A percentile compares a stretch with the other conserved stretches of the same genome.
phyloP scores from a whole-genome alignment of 257 asterid species.

The Solanum neorickii region DNA sequence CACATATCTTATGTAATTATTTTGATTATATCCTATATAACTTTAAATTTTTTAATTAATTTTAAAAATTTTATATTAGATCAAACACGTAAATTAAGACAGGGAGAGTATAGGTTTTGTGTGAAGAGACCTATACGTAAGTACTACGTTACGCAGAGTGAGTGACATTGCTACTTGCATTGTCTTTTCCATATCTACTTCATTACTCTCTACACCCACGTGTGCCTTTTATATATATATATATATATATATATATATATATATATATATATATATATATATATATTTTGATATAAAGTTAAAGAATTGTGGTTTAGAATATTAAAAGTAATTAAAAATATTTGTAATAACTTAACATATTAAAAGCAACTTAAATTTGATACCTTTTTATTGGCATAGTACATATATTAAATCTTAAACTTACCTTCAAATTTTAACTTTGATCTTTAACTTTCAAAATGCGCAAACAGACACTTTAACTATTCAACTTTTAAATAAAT shows the following conservation, averaged over 20 bases:
- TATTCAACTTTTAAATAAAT: no score
- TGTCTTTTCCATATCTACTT: not conserved
- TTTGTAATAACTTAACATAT: not conserved
- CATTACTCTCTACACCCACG: not conserved
- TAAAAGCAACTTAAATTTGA: not conserved
- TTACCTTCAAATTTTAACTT: fast-evolving
- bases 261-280: not conserved
- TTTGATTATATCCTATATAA: not conserved
- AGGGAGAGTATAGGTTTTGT: not conserved
- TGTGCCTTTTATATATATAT: not conserved
- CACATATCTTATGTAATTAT: not conserved
- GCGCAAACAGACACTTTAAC: fast-evolving
- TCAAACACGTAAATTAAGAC: not conserved
- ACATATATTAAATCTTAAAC: fast-evolving
- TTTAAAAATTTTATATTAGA: not conserved
- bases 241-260: not conserved
- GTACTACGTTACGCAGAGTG: not conserved
- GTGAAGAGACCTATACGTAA: not conserved
- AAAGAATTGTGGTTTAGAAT: not conserved
- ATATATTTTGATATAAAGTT: not conserved
- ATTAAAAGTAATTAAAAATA: not conserved
- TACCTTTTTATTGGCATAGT: not conserved
- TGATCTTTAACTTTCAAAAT: no score
- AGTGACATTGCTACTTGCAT: not conserved
- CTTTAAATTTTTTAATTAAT: no score